Percentiles rank a stretch among this genome's conserved stretches.
phyloP scores from a whole-genome alignment of 192 early-diverging fungal genomes.

The Podila verticillata region DNA sequence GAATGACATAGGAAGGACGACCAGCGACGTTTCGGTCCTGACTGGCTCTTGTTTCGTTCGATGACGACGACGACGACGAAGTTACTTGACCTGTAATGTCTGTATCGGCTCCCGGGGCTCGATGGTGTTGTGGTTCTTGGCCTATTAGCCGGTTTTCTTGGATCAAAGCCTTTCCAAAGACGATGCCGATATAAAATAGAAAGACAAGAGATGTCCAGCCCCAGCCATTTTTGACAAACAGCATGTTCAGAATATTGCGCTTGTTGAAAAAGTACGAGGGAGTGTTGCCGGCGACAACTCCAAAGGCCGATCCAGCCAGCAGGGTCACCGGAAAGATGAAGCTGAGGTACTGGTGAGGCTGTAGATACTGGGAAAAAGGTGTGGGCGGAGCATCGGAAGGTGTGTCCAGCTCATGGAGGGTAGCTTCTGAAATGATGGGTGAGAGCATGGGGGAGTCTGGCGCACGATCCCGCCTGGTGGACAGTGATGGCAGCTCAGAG shows the following conservation, averaged over 20 bases:
- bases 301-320: conserved; percentile 29
- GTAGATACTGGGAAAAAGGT: conserved; percentile 7
- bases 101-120: background rate
- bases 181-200: conserved; percentile 55
- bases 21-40: background rate
- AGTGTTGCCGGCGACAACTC: conserved; percentile 10
- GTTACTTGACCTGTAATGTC: background rate
- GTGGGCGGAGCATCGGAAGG: background rate
- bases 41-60: background rate
- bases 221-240: conserved; percentile 89
- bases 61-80: background rate
- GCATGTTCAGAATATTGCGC: conserved; percentile 77
- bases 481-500: background rate
- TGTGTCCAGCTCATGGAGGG: conserved; percentile 1
- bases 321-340: conserved; percentile 36
- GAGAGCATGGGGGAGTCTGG: conserved; percentile 12
- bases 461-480: conserved; percentile 5
- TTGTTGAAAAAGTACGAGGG: conserved; percentile 71
- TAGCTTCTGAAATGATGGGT: conserved; percentile 8
- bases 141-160: conserved; percentile 5
- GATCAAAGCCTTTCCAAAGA: conserved; percentile 38
- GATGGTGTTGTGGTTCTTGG: background rate
- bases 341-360: conserved; percentile 29
- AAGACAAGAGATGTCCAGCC: conserved; percentile 83
- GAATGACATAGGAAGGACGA: conserved; percentile 13